A percentile compares a stretch with the other conserved stretches of the same genome.
phyloP scores from a whole-genome alignment of 371 early-diverging fungal species.

The Mucor plumbeus region DNA sequence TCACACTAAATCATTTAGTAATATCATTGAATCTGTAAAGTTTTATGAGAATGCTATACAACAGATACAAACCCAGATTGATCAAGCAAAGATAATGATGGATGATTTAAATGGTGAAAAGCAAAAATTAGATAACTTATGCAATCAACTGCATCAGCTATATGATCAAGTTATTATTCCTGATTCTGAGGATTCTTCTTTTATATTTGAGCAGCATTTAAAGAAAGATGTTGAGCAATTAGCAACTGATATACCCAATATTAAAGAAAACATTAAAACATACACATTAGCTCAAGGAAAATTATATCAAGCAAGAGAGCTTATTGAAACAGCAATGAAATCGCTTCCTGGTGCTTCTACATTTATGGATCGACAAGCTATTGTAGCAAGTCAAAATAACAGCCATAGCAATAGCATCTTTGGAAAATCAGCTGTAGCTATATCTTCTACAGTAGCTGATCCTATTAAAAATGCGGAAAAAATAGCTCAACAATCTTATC shows the following conservation, averaged over 20 bases:
- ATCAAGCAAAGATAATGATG: conserved; percentile 41
- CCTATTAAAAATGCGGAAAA: conserved; percentile 31
- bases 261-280: conserved; percentile 33
- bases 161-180: conserved; percentile 49
- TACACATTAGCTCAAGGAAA: conserved; percentile 38
- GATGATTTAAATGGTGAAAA: conserved; percentile 39
- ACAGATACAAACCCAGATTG: conserved; percentile 33
- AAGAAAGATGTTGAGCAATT: conserved; percentile 44
- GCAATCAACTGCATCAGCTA: conserved; percentile 35
- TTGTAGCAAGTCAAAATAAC: conserved; percentile 23
- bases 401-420: conserved; percentile 9
- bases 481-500: conserved; percentile 31
- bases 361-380: conserved; percentile 46
- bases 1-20: conserved; percentile 16
- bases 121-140: conserved; percentile 34
- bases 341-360: conserved; percentile 47
- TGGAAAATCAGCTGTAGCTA: neutral
- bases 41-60: conserved; percentile 34
- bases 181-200: conserved; percentile 30
- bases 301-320: conserved; percentile 43
- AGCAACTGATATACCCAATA: conserved; percentile 35
- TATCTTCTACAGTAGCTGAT: conserved; percentile 5
- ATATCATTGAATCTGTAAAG: conserved; percentile 35
- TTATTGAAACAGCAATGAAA: conserved; percentile 50
- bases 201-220: conserved; percentile 39